A percentile compares a stretch with the other conserved stretches of the same genome.
Evolutionary conservation across 768 basidiomycete species (phyloP).

Genomic region (Agaricus subrufescens): DNA sequence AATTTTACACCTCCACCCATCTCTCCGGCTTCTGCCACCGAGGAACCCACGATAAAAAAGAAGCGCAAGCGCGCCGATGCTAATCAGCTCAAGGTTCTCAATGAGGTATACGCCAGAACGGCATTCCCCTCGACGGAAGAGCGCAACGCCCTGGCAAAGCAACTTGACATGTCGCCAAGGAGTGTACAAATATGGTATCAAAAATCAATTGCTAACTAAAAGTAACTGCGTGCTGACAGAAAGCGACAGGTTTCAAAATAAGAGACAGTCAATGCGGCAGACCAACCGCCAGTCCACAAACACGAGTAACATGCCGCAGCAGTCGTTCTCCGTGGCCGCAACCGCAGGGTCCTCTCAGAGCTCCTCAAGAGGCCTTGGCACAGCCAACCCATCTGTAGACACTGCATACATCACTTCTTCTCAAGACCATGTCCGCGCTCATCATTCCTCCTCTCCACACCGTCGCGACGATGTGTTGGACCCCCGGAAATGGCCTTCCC

Average conservation of each 20-base stretch:
- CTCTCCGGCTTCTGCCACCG: constrained; percentile 37
- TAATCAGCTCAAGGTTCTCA: constrained; percentile 73
- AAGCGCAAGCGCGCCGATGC: constrained; percentile 85
- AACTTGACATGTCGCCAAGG: constrained; percentile 77
- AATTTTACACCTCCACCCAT: constrained; percentile 51
- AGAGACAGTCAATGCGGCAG: constrained; percentile 78
- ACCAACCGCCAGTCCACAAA: constrained; percentile 62
- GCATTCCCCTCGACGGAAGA: constrained; percentile 89
- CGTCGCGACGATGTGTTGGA: constrained; percentile 45
- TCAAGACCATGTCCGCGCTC: constrained; percentile 21
- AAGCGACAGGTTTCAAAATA: constrained; percentile 76
- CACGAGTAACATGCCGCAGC: constrained; percentile 39
- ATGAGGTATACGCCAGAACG: constrained; percentile 74
- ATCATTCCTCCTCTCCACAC: constrained; percentile 32
- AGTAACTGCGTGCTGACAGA: constrained; percentile 15
- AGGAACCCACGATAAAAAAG: constrained; percentile 79
- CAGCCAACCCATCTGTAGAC: constrained; percentile 6
- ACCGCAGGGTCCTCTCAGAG: constrained; percentile 21
- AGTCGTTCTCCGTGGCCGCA: constrained; percentile 38
- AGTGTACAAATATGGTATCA: constrained; percentile 83
- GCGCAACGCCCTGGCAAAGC: constrained; percentile 68
- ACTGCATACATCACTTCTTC: constrained; percentile 8
- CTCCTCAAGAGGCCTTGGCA: constrained; percentile 3
- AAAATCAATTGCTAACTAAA: constrained; percentile 15
- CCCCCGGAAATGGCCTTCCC: constrained; percentile 42